These are phyloP conservation scores for Phytophthora melonis DNA, from an alignment of 352 stramenopile genomes.

Conservation along the genomic window DNA sequence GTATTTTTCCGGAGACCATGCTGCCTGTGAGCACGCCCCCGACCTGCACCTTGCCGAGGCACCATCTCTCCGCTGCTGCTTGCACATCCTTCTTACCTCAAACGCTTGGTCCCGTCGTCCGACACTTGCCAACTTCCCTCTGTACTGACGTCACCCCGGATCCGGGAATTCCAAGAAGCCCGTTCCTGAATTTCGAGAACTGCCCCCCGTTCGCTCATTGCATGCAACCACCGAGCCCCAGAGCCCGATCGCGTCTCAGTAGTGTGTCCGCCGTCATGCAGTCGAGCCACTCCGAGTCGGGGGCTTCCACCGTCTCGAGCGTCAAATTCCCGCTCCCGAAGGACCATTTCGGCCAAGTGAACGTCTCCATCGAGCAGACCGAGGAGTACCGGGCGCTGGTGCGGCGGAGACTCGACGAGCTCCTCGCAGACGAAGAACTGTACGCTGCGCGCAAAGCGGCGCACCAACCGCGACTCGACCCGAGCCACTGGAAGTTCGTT, in stretches of 20 bases:
- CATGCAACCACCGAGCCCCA: conserved; percentile 20
- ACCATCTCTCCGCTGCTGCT: conserved; percentile 6
- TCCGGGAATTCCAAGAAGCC: conserved; percentile 10
- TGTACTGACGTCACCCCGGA: conserved; percentile 22
- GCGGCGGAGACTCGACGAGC: conserved; percentile 35
- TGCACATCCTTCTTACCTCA: conserved; percentile 12
- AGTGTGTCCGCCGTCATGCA: conserved; percentile 28
- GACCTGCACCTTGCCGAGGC: conserved; percentile 13
- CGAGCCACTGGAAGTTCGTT: conserved; percentile 48
- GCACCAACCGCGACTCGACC: conserved; percentile 32
- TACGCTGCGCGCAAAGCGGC: conserved; percentile 10
- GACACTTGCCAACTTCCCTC: conserved; percentile 30
- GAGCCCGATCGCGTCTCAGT: conserved; percentile 7
- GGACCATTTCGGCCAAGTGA: conserved; percentile 44
- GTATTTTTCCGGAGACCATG: conserved; percentile 1
- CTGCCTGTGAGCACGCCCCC: not conserved
- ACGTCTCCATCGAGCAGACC: conserved; percentile 43
- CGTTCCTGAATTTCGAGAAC: conserved; percentile 3
- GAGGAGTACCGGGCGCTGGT: conserved; percentile 47
- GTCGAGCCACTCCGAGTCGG: conserved; percentile 28
- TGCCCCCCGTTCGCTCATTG: not conserved
- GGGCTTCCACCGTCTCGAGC: conserved; percentile 21
- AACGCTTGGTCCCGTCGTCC: not conserved
- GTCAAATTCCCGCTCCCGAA: conserved; percentile 41
- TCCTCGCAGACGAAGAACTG: conserved; percentile 41